Percentiles rank a stretch among this genome's conserved stretches.
Conservation (phyloP, 1,284 basidiomycete species). For the Cutaneotrichosporon spelunceum region DNA sequence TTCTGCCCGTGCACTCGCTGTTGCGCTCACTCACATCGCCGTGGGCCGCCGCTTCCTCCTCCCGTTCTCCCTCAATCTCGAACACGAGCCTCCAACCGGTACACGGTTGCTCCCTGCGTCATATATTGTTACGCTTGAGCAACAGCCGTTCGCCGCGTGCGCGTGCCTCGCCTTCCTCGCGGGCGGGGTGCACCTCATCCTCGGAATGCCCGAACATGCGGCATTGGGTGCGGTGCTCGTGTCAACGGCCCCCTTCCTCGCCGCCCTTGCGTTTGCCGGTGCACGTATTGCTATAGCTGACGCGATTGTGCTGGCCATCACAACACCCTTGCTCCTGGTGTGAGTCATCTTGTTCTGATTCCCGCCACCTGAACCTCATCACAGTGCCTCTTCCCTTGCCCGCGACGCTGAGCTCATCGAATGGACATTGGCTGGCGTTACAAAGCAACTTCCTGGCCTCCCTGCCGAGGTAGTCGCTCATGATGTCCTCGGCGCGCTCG, state of each 20-base stretch:
- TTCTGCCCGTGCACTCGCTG: background rate
- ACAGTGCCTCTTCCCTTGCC: background rate
- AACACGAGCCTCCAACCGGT: background rate
- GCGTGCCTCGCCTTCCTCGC: conserved; percentile 24
- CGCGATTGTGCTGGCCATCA: background rate
- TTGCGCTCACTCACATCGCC: conserved; percentile 3
- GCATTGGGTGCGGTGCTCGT: conserved; percentile 33
- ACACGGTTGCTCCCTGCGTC: background rate
- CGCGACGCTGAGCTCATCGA: background rate
- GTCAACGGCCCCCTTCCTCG: conserved; percentile 30
- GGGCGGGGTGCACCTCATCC: conserved; percentile 1
- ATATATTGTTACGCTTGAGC: conserved; percentile 27
- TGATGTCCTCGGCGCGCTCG: background rate
- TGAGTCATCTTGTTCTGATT: background rate
- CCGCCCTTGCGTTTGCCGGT: conserved; percentile 35
- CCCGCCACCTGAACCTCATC: background rate
- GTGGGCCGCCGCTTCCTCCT: conserved; percentile 1
- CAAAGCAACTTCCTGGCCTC: background rate
- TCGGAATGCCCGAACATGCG: conserved; percentile 23
- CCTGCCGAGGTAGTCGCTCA: background rate
- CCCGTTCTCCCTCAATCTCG: background rate
- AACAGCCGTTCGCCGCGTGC: conserved; percentile 25
- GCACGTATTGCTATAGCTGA: conserved; percentile 12
- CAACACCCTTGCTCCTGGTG: background rate
- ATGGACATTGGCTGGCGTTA: background rate